Evolutionary conservation across 163 green algal species (phyloP), one percentile per base, ranked within the genome.

Genomic region (Volvox carteri): DNA sequence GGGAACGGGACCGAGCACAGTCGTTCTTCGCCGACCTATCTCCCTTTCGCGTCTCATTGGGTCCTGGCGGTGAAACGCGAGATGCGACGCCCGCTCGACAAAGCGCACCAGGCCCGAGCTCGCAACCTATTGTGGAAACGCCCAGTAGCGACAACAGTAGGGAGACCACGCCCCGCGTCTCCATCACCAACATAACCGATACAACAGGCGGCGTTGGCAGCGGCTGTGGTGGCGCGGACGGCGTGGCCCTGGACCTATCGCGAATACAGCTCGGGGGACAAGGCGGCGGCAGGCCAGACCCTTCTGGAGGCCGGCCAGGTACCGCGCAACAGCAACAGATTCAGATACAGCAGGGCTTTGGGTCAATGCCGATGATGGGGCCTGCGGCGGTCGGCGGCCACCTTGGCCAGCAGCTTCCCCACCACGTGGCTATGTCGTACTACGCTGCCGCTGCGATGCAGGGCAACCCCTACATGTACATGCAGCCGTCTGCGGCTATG

Each of bases 11-110:
- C 41, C 70, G 39, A 18, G 67, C 42, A 50, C 58, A 88, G 83
- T n/a, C 68, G 23, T 86, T 90, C 28, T 87, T 87, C 46, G 85
- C 85, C 4, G 85, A 90, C 52, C 58, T 90, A 18, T 90, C 85
- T 11, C 85, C 85, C 3, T 90, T 90, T 46, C 78, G 75, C 41
- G 75, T 28, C 16, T 68, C 62, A 1, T 56, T 28, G 44, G 65
- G 52, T 23, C 68, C 67, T 30, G 25, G n/a, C 33, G 33, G 21
- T 21, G 52, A 70, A 39, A 25, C 67, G 68, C 12, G 52, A 46
- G 35, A 25, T 48, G 83, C 35, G 56, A 78, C 60, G n/a, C 79
- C 79, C 1, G 33, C 33, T 2, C 35, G 73, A 73, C 8, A 33
- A 25, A 33, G 23, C 75, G 28, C 54, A 11, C 28, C 54, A 65